Evolutionary conservation across 352 stramenopile genomes (phyloP).

Genomic region (Globisporangium sylvaticum): DNA sequence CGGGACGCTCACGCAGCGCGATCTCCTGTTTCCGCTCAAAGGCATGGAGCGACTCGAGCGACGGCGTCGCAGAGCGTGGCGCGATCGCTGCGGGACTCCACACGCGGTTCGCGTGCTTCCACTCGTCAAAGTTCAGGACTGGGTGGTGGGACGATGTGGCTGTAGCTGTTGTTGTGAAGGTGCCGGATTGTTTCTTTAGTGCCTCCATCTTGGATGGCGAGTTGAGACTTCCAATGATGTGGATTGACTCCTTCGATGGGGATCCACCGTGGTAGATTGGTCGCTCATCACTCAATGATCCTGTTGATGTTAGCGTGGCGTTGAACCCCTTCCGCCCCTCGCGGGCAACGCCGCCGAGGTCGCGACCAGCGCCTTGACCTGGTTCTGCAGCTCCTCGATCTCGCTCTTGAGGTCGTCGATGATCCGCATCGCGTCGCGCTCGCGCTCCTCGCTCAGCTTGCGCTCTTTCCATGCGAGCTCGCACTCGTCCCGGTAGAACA

Average conservation of each 20-base stretch:
- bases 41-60: conserved; percentile 22
- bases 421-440: conserved; percentile 57
- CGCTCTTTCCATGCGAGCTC: conserved; percentile 63
- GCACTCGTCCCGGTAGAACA: conserved; percentile 75
- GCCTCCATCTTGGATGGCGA: conserved; percentile 14
- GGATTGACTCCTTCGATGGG: conserved; percentile 9
- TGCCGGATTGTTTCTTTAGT: conserved; percentile 14
- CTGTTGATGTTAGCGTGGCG: neutral
- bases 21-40: conserved; percentile 35
- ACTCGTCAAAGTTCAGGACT: conserved; percentile 55
- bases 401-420: conserved; percentile 65
- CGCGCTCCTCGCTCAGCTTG: conserved; percentile 47
- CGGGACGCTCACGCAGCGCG: conserved; percentile 49
- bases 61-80: conserved; percentile 26
- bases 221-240: neutral
- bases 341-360: conserved; percentile 6
- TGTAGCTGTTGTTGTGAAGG: neutral
- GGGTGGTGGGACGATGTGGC: neutral
- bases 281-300: neutral
- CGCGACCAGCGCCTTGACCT: conserved; percentile 45
- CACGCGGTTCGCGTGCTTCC: conserved; percentile 50
- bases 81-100: conserved; percentile 27
- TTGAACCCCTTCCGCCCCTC: neutral
- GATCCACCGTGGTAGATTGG: neutral
- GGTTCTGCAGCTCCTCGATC: conserved; percentile 44